Evolutionary conservation across 1,139 yeast species (phyloP).

Genomic region (Spencermartinsiella ligniputridi): DNA sequence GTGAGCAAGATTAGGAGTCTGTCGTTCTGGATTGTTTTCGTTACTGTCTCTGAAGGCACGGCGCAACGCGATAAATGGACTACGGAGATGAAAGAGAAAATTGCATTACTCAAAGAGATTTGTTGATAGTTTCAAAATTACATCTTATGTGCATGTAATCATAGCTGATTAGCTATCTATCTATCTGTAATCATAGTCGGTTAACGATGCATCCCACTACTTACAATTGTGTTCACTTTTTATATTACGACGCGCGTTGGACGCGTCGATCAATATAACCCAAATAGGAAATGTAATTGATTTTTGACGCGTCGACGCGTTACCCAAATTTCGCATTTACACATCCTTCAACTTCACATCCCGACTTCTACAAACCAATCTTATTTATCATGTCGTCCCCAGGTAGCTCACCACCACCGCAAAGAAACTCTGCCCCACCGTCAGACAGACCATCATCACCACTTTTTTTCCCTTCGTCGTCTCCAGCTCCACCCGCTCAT

Average conservation of each 20-base stretch:
- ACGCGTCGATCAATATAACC: slow-evolving; percentile 4
- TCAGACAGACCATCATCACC: slow-evolving; percentile 50
- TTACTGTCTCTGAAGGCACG: background rate
- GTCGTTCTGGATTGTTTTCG: slow-evolving; percentile 5
- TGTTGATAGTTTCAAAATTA: background rate
- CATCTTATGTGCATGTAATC: too few relatives aligned
- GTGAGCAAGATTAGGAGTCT: background rate
- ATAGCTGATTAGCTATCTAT: too few relatives aligned
- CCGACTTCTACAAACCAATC: background rate
- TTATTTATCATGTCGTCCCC: slow-evolving; percentile 13
- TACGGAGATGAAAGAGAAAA: background rate
- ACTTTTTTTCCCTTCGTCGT: slow-evolving; percentile 55
- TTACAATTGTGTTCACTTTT: too few relatives aligned
- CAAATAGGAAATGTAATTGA: slow-evolving; percentile 10
- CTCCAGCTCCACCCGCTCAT: slow-evolving; percentile 31
- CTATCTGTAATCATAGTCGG: too few relatives aligned
- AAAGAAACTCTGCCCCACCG: slow-evolving; percentile 13
- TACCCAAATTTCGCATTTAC: too few relatives aligned
- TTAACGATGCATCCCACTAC: too few relatives aligned
- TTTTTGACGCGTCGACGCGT: slow-evolving; percentile 7
- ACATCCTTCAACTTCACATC: background rate
- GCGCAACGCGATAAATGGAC: background rate
- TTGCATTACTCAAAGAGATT: background rate
- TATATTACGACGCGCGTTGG: too few relatives aligned
- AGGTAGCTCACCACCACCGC: slow-evolving; percentile 15